Base-by-base conservation (phyloP, 371 early-diverging fungal species). In the Syncephalis plumigaleata region DNA sequence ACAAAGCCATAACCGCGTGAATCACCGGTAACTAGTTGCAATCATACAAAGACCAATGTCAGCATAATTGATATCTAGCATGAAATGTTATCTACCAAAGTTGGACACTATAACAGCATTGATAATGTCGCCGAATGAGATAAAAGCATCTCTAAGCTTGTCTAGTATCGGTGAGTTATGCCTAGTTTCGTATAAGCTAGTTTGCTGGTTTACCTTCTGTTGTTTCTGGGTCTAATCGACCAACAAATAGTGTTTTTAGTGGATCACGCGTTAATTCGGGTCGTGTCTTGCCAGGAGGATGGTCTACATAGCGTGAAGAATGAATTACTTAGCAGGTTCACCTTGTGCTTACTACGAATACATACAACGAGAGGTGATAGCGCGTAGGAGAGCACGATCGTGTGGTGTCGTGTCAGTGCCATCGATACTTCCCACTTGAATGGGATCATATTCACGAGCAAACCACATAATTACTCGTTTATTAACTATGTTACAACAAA, bases 1-100 rank as follows among this genome's bases (percentile, higher is more conserved):
- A 75, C 44, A 46, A 76, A 76, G 8, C 57, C 75, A 52, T 76
- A 76, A 4, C 77, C 71, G 45, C 61, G 51, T 2, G 71, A 65
- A 36, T 59, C 44, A 0, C 77, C 77, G 16, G 75, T 74, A 4
- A 76, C 77, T 75, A 18, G 13, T 36, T 16, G 48, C n/a, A 43
- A 39, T 9, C 20, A 21, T 31, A n/a, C 39, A 21, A 17, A n/a
- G n/a, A n/a, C n/a, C n/a, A n/a, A n/a, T 15, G 36, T 26, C 1
- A 16, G 20, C 20, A 46, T 13, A 44, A 16, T 21, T 20, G 18
- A 36, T 9, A 7, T 7, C 2, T 49, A 24, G 36, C 4, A 39
- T 25, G 5, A 31, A 22, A 31, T 45, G 16, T 1, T 31, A 15
- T n/a, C 45, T 70, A 68, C 73, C 65, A 42, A 62, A 44, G 39